Evolutionary conservation across 2,329 filamentous ascomycete species (phyloP).

Genomic region (Penicillium paneum): DNA sequence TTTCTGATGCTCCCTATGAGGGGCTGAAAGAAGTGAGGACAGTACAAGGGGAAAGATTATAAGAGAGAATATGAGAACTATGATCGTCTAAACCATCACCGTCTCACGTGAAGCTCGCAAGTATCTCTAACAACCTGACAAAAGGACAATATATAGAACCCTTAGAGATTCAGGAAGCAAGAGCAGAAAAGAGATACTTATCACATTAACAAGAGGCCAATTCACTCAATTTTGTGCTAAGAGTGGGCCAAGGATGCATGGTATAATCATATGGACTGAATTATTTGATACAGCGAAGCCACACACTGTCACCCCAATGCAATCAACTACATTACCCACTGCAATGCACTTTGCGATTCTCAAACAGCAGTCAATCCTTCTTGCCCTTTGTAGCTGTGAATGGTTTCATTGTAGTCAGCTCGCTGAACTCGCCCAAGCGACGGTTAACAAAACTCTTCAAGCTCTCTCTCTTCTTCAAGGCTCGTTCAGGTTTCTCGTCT

Average conservation of each 20-base stretch:
- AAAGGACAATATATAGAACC: background rate
- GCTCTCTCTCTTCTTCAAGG: slow-evolving; percentile 12
- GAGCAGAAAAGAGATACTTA: background rate
- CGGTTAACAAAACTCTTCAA: slow-evolving; percentile 14
- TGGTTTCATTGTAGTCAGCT: background rate
- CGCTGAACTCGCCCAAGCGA: slow-evolving; percentile 3
- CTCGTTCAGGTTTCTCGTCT: slow-evolving; percentile 18
- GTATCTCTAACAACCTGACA: no score
- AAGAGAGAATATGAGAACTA: background rate
- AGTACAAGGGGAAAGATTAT: no score
- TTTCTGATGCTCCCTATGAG: background rate
- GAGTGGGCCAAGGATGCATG: background rate
- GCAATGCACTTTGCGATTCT: background rate
- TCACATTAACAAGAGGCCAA: no score
- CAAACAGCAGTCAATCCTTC: background rate
- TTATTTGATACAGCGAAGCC: background rate
- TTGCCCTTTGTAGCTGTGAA: background rate
- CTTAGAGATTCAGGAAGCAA: background rate
- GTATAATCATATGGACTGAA: background rate
- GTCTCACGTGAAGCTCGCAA: background rate
- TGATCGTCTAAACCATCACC: background rate
- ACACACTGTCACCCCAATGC: background rate
- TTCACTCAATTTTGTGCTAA: background rate
- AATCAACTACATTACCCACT: background rate
- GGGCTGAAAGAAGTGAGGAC: background rate